Evolutionary conservation across 1,284 basidiomycete genomes (phyloP).

Genomic region (Bjerkandera adusta): DNA sequence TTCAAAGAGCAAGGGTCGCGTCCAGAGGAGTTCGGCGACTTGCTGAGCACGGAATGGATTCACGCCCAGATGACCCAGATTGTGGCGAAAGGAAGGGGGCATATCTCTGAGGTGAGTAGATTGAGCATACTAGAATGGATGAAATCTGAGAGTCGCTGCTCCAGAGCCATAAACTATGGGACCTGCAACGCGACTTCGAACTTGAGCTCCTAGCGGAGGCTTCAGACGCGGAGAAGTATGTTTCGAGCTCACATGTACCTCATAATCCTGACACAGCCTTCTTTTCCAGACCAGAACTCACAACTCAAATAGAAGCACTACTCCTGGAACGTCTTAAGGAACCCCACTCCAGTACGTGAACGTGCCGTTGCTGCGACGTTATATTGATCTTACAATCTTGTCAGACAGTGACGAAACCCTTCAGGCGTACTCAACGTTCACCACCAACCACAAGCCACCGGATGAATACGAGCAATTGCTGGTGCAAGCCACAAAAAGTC

Average conservation of each 20-base stretch:
- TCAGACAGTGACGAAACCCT: constrained; percentile 75
- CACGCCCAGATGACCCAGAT: constrained; percentile 51
- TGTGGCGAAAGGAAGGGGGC: constrained; percentile 54
- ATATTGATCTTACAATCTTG: too few species aligned
- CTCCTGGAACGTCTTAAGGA: constrained; percentile 60
- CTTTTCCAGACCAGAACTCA: constrained; percentile 34
- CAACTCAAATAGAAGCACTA: constrained; percentile 47
- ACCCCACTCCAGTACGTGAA: constrained; percentile 65
- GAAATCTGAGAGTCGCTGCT: constrained; percentile 12
- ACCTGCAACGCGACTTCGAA: constrained; percentile 74
- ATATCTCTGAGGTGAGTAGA: constrained; percentile 54
- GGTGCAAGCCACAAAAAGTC: constrained; percentile 71
- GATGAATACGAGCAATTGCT: constrained; percentile 76
- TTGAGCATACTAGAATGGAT: too few species aligned
- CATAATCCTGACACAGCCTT: background rate
- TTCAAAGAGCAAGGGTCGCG: constrained; percentile 42
- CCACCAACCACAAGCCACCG: constrained; percentile 71
- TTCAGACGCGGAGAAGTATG: constrained; percentile 46
- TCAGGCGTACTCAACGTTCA: constrained; percentile 84
- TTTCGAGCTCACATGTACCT: constrained; percentile 25
- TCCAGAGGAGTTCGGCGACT: constrained; percentile 48
- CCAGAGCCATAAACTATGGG: constrained; percentile 75
- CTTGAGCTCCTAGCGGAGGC: constrained; percentile 54
- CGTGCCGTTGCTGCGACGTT: too few species aligned
- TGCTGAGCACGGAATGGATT: constrained; percentile 63